Base-by-base conservation (phyloP, 2,329 filamentous ascomycete species). In the Trichoderma sp. region DNA sequence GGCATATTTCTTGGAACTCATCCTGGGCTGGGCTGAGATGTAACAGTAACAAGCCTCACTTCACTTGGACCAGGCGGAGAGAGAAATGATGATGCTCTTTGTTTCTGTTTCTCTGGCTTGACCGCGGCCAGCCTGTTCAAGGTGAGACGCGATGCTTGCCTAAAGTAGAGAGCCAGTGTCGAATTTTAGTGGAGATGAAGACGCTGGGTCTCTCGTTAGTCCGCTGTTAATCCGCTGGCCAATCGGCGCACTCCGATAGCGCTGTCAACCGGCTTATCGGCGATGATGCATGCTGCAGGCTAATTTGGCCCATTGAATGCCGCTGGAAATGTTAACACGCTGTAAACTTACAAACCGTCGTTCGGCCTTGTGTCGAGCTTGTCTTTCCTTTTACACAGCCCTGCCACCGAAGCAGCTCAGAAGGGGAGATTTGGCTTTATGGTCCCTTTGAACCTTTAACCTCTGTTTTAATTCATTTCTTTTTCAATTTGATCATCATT, bases 1-100 rank as follows among this genome's bases (percentile, higher is more conserved):
- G 8, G 91, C 90, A 82, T 93, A 93, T 79, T 89, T 90, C 82
- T 92, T 92, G 64, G 86, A 85, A 76, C 85, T 87, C 87, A 89
- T 89, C 67, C 38, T 41, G 41, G 41, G 16, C 41, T 45, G 75
- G 62, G 33, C 21, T 38, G 60, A 8, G 18, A 1, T 21, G 45
- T 11, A 21, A 18, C 5, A 29, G 12, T 8, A n/a, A 21, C 12
- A 56, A 24, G 29, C 6, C n/a, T n/a, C 41, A n/a, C 29, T 9
- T n/a, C 41, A 16, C n/a, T 16, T 8, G 12, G 21, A 6, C n/a
- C 16, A 50, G 21, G 29, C 12, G 8, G 7, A 41, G 14, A 41
- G 38, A 45, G 41, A 41, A 27, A 27, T 27, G 38, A 45, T 45
- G 45, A 72, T 53, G 21, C 24, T 31, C 27, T n/a, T n/a, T 33